Conservation (phyloP, 352 stramenopile species). For the Bremia lactucae region DNA sequence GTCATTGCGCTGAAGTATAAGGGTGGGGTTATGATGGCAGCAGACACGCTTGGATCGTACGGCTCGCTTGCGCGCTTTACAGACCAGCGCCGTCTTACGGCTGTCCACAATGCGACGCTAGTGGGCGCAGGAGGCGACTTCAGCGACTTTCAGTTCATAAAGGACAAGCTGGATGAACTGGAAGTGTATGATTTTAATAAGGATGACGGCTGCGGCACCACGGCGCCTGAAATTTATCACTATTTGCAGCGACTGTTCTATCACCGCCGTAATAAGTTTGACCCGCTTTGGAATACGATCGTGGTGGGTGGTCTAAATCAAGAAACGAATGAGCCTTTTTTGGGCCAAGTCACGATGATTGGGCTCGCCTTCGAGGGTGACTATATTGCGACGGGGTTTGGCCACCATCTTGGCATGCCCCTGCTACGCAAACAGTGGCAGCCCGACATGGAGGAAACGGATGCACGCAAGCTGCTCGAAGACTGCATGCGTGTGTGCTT, state of each 20-base stretch:
- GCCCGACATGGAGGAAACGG: constrained; percentile 88
- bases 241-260: constrained; percentile 98
- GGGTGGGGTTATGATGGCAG: constrained; percentile 94
- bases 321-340: constrained; percentile 86
- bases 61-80: constrained; percentile 96
- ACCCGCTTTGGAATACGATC: constrained; percentile 98
- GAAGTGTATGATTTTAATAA: constrained; percentile 93
- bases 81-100: constrained; percentile 79
- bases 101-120: constrained; percentile 88
- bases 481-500: constrained; percentile 97
- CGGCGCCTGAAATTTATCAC: constrained; percentile 91
- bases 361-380: constrained; percentile 95
- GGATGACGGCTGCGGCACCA: constrained; percentile 91
- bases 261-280: constrained; percentile 97
- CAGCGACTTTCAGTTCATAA: constrained; percentile 95
- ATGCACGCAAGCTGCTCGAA: constrained; percentile 91
- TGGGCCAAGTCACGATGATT: constrained; percentile 96
- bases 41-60: constrained; percentile 96
- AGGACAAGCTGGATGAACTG: constrained; percentile 90
- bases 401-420: constrained; percentile 93
- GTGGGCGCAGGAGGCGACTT: constrained; percentile 94
- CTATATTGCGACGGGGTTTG: constrained; percentile 96
- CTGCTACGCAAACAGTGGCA: constrained; percentile 93
- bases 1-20: constrained; percentile 94
- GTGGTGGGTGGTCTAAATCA: constrained; percentile 91